phyloP scores from a whole-genome alignment of 495 filamentous ascomycete genomes.

The Viridothelium virens region DNA sequence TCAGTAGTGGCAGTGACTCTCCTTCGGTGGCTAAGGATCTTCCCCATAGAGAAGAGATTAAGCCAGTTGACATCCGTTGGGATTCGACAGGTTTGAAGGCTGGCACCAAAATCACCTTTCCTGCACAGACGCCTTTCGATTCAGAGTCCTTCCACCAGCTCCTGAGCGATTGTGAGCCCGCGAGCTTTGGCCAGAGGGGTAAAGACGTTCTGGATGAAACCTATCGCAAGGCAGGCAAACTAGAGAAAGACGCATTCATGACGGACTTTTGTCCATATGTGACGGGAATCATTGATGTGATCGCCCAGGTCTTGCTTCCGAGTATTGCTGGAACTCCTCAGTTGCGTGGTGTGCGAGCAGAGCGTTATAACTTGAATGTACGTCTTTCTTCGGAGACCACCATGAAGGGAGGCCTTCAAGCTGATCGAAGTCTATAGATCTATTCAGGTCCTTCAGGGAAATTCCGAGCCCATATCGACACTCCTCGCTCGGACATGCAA shows the following conservation, averaged over 20 bases:
- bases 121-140: too few relatives aligned
- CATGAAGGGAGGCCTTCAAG: slow-evolving; percentile 48
- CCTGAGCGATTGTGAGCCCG: too few relatives aligned
- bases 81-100: too few relatives aligned
- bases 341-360: slow-evolving; percentile 2
- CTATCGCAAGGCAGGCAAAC: slow-evolving; percentile 46
- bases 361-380: neutral
- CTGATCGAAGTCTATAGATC: slow-evolving; percentile 44
- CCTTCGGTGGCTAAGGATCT: too few relatives aligned
- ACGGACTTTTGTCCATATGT: slow-evolving; percentile 47
- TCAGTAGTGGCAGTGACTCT: too few relatives aligned
- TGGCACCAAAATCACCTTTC: too few relatives aligned
- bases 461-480: slow-evolving; percentile 51
- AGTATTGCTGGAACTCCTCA: slow-evolving; percentile 21
- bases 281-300: slow-evolving; percentile 43
- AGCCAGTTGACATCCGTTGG: too few relatives aligned
- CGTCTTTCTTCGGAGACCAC: slow-evolving; percentile 8
- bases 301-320: slow-evolving; percentile 45
- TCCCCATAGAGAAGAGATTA: too few relatives aligned
- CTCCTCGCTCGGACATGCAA: slow-evolving; percentile 41
- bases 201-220: slow-evolving; percentile 19
- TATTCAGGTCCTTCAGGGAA: slow-evolving; percentile 47
- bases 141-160: too few relatives aligned
- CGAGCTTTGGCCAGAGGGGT: too few relatives aligned
- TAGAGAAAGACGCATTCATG: slow-evolving; percentile 40